Evolutionary conservation across 148 eudicot genomes (phyloP), one percentile per base, ranked within the genome.

Genomic region (Camellia granthamiana): DNA sequence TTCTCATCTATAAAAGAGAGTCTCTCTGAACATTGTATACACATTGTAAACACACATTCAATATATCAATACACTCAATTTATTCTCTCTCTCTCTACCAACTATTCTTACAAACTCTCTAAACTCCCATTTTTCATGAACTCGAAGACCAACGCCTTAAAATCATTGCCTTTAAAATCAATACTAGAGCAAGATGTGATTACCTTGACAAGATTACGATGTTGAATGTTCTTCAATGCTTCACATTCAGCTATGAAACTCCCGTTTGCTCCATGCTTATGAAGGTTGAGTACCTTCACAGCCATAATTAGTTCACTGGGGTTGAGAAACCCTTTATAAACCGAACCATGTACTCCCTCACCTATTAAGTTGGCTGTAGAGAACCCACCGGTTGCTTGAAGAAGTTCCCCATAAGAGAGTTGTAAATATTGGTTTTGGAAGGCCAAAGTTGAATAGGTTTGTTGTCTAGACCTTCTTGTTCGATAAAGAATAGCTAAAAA

Each of bases 51-150:
- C n/a, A n/a, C n/a, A n/a, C n/a, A n/a, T n/a, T n/a, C n/a, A n/a
- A n/a, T n/a, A n/a, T n/a, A n/a, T n/a, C n/a, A n/a, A n/a, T n/a
- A n/a, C n/a, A n/a, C n/a, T n/a, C n/a, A n/a, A n/a, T n/a, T n/a
- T n/a, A n/a, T n/a, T n/a, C n/a, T n/a, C n/a, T n/a, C n/a, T n/a
- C n/a, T n/a, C n/a, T n/a, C n/a, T n/a, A n/a, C n/a, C n/a, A n/a
- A n/a, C n/a, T n/a, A n/a, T n/a, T n/a, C n/a, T n/a, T n/a, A n/a
- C n/a, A n/a, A 83, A 19, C 52, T 80, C 21, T 83, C 85, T 15
- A 83, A 46, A 69, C 77, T 83, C 80, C 85, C 85, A 70, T 78
- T 84, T 14, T 75, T 51, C 84, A 84, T 81, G 61, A 65, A 84
- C 23, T 81, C 69, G n/a, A 66, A 79, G 2, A 83, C 78, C 52